Evolutionary conservation across 2,329 filamentous ascomycete species (phyloP).

Genomic region (Phaeomoniella chlamydospora): DNA sequence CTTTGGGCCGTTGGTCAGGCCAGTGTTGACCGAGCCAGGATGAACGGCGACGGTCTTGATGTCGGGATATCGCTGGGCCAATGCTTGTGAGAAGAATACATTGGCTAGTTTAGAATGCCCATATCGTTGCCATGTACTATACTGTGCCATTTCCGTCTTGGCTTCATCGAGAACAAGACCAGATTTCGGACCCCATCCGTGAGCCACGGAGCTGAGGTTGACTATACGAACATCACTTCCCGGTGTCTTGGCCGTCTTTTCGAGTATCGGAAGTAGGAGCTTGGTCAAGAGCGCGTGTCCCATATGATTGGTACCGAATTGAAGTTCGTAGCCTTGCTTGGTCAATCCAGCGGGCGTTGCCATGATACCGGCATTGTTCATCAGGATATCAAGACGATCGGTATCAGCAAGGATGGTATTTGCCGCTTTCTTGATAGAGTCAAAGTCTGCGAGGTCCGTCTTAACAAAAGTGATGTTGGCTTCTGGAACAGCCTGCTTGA

Average conservation of each 20-base stretch:
- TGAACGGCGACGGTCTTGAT: constrained; percentile 23
- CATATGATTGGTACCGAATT: constrained; percentile 17
- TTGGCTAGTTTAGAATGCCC: constrained; percentile 10
- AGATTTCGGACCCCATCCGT: constrained; percentile 6
- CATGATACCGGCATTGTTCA: constrained; percentile 18
- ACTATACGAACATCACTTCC: constrained; percentile 8
- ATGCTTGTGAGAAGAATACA: constrained; percentile 5
- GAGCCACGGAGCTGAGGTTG: constrained; percentile 9
- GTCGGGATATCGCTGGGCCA: constrained; percentile 15
- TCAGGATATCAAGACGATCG: constrained; percentile 14
- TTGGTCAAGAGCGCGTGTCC: constrained; percentile 14
- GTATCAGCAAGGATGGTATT: constrained; percentile 8
- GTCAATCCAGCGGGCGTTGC: constrained; percentile 11
- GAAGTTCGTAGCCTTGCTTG: constrained; percentile 15
- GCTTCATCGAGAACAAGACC: constrained; percentile 6
- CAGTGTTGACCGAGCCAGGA: constrained; percentile 24
- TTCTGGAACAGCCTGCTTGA: constrained; percentile 13
- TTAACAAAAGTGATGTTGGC: constrained; percentile 20
- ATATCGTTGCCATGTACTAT: constrained; percentile 7
- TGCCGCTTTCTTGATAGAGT: constrained; percentile 27
- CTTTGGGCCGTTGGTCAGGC: constrained; percentile 11
- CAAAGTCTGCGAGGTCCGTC: constrained; percentile 30
- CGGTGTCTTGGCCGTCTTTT: constrained; percentile 4
- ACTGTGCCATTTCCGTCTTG: constrained; percentile 3
- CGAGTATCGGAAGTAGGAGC: constrained; percentile 11